These are phyloP conservation scores for Leonotis leonurus DNA, from an alignment of 257 asterid species.

Conservation along the genomic window DNA sequence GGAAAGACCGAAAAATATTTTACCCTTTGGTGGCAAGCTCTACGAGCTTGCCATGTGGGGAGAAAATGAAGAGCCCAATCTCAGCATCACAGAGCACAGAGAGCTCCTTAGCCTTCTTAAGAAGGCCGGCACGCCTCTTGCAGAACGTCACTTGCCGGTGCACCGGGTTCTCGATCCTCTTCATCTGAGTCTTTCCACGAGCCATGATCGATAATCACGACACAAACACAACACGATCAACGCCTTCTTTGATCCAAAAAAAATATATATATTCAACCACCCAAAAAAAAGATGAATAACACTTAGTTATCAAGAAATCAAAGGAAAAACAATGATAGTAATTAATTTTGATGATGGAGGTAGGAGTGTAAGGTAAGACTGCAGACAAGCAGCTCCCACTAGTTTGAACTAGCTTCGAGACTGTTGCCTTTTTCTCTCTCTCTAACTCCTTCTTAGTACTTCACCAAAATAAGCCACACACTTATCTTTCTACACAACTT, in stretches of 20 bases:
- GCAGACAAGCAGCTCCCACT: constrained; percentile 96
- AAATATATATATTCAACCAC: no score
- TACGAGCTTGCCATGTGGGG: constrained; percentile 82
- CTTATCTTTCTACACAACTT: constrained; percentile 3
- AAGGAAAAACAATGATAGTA: no score
- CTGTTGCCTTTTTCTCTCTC: constrained; percentile 32
- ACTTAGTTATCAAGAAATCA: no score
- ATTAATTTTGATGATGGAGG: background rate
- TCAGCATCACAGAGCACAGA: constrained; percentile 91
- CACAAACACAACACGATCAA: no score
- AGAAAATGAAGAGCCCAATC: constrained; percentile 77
- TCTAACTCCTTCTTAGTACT: background rate
- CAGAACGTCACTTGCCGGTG: constrained; percentile 94
- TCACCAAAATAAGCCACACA: constrained; percentile 1
- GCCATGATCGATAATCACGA: constrained; percentile 40
- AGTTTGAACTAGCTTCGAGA: constrained; percentile 88
- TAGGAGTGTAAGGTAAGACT: background rate
- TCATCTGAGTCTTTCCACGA: constrained; percentile 95
- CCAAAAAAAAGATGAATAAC: no score
- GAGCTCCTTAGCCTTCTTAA: constrained; percentile 94
- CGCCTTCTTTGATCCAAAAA: no score
- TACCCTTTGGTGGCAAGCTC: constrained; percentile 91
- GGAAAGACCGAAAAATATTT: background rate
- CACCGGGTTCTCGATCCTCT: constrained; percentile 84
- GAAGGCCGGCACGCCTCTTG: constrained; percentile 89